Percentiles rank a stretch among this genome's conserved stretches.
Evolutionary conservation across 306 rosid genomes (phyloP).

Genomic region (Cucumis cinereus): DNA sequence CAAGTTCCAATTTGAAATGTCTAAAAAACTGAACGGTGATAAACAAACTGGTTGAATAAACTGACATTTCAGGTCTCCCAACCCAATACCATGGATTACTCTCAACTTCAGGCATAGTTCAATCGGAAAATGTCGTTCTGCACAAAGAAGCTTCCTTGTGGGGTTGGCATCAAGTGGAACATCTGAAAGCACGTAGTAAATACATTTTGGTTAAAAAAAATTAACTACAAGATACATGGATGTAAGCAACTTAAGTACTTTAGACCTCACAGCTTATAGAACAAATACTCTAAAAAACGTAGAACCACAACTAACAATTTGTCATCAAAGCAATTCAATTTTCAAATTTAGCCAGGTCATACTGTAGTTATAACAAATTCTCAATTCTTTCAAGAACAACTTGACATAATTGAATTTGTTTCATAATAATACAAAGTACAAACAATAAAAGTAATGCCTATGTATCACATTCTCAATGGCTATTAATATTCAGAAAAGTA

Average conservation of each 20-base stretch:
- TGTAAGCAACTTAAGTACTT: neutral
- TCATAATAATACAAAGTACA: neutral
- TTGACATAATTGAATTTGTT: neutral
- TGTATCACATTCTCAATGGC: neutral
- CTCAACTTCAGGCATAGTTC: constrained; percentile 70
- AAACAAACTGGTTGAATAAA: neutral
- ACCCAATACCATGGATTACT: neutral
- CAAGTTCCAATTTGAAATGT: neutral
- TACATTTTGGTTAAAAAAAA: neutral
- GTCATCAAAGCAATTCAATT: neutral
- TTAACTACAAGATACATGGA: neutral
- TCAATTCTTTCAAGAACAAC: neutral
- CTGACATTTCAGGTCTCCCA: neutral
- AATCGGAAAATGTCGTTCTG: constrained; percentile 85
- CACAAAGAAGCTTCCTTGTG: constrained; percentile 75
- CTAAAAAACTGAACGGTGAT: constrained; percentile 3
- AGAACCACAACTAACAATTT: no score
- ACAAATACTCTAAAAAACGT: neutral
- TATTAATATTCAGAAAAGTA: neutral
- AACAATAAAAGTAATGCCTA: neutral
- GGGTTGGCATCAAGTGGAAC: constrained; percentile 98
- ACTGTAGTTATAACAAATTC: neutral
- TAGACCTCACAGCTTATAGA: neutral
- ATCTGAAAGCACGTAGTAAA: constrained; percentile 24
- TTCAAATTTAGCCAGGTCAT: neutral